Percentiles rank a stretch among this genome's conserved stretches.
phyloP scores from a whole-genome alignment of 2,329 filamentous ascomycete genomes.

The Rhynchosporium agropyri region DNA sequence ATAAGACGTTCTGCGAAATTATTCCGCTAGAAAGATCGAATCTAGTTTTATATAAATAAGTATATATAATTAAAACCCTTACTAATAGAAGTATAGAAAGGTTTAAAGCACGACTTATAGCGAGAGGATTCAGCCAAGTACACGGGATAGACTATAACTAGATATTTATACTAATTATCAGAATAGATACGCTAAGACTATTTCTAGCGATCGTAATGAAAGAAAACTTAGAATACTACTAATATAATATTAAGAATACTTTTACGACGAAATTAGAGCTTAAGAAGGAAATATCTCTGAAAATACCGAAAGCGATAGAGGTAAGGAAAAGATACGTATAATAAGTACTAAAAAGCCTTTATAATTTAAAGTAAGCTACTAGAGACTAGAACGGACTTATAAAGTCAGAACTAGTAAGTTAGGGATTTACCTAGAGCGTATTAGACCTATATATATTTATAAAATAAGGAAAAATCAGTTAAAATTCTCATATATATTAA shows the following conservation, averaged over 20 bases:
- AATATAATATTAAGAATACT: conserved; percentile 17
- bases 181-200: conserved; percentile 2
- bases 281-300: not conserved
- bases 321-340: not conserved
- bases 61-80: conserved; percentile 11
- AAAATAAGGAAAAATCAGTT: too few relatives aligned
- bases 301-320: not conserved
- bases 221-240: conserved; percentile 8
- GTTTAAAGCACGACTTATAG: not conserved
- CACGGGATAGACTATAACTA: not conserved
- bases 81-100: conserved; percentile 1
- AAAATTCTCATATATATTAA: too few relatives aligned
- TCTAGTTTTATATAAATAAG: conserved; percentile 9
- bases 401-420: not conserved
- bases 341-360: not conserved
- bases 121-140: not conserved
- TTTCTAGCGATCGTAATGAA: conserved; percentile 8
- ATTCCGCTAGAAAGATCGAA: not conserved
- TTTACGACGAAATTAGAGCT: not conserved
- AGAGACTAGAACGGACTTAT: conserved; percentile 11
- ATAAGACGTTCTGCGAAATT: not conserved
- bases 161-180: not conserved
- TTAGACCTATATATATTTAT: too few relatives aligned
- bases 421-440: too few relatives aligned
- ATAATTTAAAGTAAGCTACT: conserved; percentile 12